phyloP scores from a whole-genome alignment of 2,329 filamentous ascomycete genomes.

The Ceratocystis eucalypticola region DNA sequence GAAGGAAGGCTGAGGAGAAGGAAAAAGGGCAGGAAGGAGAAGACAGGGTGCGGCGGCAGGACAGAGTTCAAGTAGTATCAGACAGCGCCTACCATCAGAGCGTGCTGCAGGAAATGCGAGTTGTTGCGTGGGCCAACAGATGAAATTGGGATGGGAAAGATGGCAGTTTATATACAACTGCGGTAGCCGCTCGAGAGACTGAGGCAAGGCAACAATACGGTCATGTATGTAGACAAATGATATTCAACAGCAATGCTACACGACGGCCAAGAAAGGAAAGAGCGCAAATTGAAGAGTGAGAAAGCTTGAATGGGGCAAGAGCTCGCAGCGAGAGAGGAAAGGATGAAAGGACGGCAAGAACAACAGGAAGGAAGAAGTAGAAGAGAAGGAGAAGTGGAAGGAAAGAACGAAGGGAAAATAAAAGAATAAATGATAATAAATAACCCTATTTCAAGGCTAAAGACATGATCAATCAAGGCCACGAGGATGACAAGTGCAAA shows the following conservation, averaged over 20 bases:
- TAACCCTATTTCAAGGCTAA: slow-evolving; percentile 2
- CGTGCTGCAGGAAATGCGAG: neutral
- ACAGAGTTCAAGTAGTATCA: neutral
- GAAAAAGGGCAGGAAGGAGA: neutral
- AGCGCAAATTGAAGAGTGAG: neutral
- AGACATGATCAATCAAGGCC: slow-evolving; percentile 7
- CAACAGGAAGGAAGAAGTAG: neutral
- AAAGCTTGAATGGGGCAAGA: neutral
- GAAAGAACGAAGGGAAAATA: neutral
- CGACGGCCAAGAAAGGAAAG: neutral
- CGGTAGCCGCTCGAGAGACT: neutral
- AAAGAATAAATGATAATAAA: slow-evolving; percentile 7
- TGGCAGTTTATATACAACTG: neutral
- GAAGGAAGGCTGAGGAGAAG: neutral
- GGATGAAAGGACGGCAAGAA: neutral
- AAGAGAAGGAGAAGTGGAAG: neutral
- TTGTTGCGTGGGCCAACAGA: neutral
- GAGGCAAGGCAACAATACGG: neutral
- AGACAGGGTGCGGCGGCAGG: neutral
- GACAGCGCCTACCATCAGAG: neutral
- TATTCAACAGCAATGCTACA: neutral
- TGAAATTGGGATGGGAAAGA: neutral
- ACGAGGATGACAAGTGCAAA: slow-evolving; percentile 1
- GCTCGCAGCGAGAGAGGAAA: neutral
- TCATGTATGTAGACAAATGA: neutral